Conservation (phyloP, 345 rosid genomes). For the Linum usitatissimum region DNA sequence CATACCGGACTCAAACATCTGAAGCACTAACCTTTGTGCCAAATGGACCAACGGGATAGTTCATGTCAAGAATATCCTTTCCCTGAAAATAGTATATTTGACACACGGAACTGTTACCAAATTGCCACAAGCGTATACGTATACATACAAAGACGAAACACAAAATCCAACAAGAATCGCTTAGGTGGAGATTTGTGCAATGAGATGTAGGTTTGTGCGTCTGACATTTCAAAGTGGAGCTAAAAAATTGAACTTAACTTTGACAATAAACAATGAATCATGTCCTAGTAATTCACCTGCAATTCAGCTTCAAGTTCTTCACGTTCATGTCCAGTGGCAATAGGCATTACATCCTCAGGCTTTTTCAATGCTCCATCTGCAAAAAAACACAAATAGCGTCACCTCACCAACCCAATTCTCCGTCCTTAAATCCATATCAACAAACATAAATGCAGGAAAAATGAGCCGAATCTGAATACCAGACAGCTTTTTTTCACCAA, state of each 20-base stretch:
- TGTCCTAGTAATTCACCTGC: neutral
- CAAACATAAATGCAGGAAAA: neutral
- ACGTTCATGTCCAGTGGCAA: neutral
- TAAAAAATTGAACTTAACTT: neutral
- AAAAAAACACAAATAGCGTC: neutral
- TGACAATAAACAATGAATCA: too few relatives aligned
- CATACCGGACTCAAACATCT: too few relatives aligned
- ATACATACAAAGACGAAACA: neutral
- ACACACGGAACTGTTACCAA: too few relatives aligned
- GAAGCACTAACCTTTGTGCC: constrained; percentile 70
- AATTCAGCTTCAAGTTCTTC: neutral
- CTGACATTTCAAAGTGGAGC: too few relatives aligned
- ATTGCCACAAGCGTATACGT: neutral
- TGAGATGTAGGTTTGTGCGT: too few relatives aligned
- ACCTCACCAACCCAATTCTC: too few relatives aligned
- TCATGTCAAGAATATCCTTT: constrained; percentile 50
- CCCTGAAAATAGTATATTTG: constrained; percentile 34
- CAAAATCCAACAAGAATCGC: neutral
- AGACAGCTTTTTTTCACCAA: neutral
- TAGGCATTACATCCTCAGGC: neutral
- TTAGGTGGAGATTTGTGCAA: too few relatives aligned
- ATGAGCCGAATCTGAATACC: neutral
- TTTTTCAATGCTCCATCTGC: neutral
- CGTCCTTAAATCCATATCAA: neutral
- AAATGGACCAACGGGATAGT: constrained; percentile 74